Conservation (phyloP, 78 protist species). For the Guillardia theta region DNA sequence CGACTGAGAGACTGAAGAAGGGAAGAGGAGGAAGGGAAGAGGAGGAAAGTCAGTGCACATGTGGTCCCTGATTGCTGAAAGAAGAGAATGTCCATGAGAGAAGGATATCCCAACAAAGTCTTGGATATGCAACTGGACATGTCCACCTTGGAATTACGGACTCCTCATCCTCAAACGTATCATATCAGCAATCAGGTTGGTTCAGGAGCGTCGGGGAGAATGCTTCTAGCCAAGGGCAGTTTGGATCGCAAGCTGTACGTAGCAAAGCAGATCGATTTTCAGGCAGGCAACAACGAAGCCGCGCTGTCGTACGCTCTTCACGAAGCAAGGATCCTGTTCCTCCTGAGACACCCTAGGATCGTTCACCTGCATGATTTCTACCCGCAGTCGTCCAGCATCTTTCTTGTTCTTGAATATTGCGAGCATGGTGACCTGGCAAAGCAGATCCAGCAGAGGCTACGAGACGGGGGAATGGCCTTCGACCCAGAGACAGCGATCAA, state of each 20-base stretch:
- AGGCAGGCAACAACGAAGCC: not conserved
- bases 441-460: not conserved
- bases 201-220: not conserved
- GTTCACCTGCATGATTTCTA: not conserved
- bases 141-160: too few relatives aligned
- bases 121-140: too few relatives aligned
- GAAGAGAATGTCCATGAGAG: too few relatives aligned
- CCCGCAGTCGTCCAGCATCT: conserved; percentile 44
- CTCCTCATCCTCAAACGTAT: not conserved
- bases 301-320: not conserved
- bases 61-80: too few relatives aligned
- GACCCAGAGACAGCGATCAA: not conserved
- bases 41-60: too few relatives aligned
- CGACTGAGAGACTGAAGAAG: too few relatives aligned
- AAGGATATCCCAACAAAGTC: too few relatives aligned
- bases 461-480: not conserved
- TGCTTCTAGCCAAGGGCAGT: not conserved
- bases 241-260: not conserved
- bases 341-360: not conserved
- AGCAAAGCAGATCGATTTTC: not conserved
- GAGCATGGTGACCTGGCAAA: conserved; percentile 85
- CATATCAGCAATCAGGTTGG: not conserved
- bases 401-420: conserved; percentile 87
- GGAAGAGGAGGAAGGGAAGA: too few relatives aligned
- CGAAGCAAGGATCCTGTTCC: not conserved